Evolutionary conservation across 129 eudicot genomes (phyloP), one percentile per base, ranked within the genome.

Genomic region (Escallonia herrerae): DNA sequence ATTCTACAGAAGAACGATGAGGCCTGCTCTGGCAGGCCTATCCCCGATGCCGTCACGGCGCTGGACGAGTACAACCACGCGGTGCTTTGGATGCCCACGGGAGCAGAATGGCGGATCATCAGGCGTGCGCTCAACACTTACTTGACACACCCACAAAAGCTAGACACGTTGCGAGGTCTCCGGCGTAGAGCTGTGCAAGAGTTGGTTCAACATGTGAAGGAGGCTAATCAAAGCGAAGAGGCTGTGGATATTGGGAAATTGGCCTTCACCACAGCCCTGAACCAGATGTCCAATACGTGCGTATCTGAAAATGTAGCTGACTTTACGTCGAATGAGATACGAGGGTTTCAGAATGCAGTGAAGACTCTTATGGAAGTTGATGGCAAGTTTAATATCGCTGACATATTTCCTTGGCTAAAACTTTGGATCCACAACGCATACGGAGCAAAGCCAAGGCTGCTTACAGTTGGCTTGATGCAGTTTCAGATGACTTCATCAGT

Each of bases 361-460:
- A 55, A 71, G 74, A 72, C 70, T 0, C 42, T 82, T 4, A 72
- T 84, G 82, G 84, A 74, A 49, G 77, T 79, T 43, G 79, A 66
- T 10, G 86, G 83, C 11, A 80, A 69, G 77, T 81, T 85, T 37
- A 88, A 84, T 42, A 41, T 80, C 2, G 78, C 81, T 0, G 96
- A 88, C 37, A 72, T 58, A 9, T 80, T 84, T 61, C 86, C 89
- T 8, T 15, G 75, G 45, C 15, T 88, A 33, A 84, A 68, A 52
- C 75, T 13, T 60, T 84, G 55, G 91, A 87, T 47, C 84, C 80
- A 3, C 95, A 81, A 50, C 81, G 86, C 40, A 66, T 87, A 22
- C 64, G 84, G 58, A 62, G 74, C 13, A 68, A 45, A 40, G 80
- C 80, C 5, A 85, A 51, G 70, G 80, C 53, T 33, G 78, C 77